phyloP scores from a whole-genome alignment of 805 yeast species.

The Naumovozyma dairenensis region DNA sequence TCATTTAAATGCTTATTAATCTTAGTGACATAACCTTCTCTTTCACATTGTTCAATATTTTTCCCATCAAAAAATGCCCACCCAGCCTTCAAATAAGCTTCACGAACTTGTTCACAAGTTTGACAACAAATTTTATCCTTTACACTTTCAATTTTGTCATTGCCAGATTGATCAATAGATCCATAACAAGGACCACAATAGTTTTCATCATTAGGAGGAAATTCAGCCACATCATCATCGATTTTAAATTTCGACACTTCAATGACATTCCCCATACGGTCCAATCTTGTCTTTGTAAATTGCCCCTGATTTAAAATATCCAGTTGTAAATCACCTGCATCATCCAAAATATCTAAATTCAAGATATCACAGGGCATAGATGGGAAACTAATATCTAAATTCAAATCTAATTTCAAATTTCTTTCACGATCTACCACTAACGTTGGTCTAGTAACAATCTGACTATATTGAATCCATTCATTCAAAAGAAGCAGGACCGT shows the following conservation, averaged over 20 bases:
- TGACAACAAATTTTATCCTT: slow-evolving; percentile 58
- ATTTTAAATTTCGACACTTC: slow-evolving; percentile 40
- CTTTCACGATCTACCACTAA: slow-evolving; percentile 81
- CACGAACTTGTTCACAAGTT: slow-evolving; percentile 69
- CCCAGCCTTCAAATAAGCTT: slow-evolving; percentile 63
- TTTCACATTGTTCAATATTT: slow-evolving; percentile 82
- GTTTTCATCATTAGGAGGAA: slow-evolving; percentile 55
- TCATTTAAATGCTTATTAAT: slow-evolving; percentile 54
- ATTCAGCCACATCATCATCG: slow-evolving; percentile 52
- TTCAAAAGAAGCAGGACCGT: slow-evolving; percentile 53
- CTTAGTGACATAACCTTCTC: slow-evolving; percentile 69
- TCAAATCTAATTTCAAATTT: slow-evolving; percentile 64
- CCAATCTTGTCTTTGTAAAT: slow-evolving; percentile 57
- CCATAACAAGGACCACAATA: slow-evolving; percentile 93
- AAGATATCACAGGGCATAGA: slow-evolving; percentile 75
- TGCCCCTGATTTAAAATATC: slow-evolving; percentile 66
- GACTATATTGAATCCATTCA: slow-evolving; percentile 69
- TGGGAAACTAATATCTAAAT: slow-evolving; percentile 76
- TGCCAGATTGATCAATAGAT: slow-evolving; percentile 49
- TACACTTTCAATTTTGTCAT: slow-evolving; percentile 27
- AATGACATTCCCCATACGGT: slow-evolving; percentile 44
- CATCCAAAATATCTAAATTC: slow-evolving; percentile 80
- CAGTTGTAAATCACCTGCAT: slow-evolving; percentile 72
- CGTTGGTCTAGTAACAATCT: slow-evolving; percentile 65
- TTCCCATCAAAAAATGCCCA: slow-evolving; percentile 92